Conservation (phyloP, 148 eudicot genomes). For the Chenopodium quinoa region DNA sequence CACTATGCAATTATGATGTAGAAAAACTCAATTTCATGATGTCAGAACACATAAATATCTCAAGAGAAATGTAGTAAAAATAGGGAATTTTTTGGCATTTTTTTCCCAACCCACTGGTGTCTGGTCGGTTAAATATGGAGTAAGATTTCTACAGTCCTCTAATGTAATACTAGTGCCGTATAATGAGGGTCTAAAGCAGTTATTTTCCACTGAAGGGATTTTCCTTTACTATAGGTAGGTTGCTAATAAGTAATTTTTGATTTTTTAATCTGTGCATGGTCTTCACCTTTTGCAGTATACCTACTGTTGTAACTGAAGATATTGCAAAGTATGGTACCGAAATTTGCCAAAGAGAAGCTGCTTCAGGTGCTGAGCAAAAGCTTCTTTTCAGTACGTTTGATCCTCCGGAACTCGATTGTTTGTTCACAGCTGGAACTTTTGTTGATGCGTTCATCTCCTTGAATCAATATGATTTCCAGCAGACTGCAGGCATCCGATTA, state of each 20-base stretch:
- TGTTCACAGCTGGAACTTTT: conserved; percentile 49
- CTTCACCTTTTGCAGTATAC: conserved; percentile 53
- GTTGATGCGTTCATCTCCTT: conserved; percentile 73
- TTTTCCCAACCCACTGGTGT: not conserved
- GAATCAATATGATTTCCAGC: conserved; percentile 74
- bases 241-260: conserved; percentile 1
- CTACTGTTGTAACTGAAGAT: conserved; percentile 56
- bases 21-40: not conserved
- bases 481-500: conserved; percentile 76
- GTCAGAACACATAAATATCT: not conserved
- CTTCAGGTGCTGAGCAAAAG: conserved; percentile 44
- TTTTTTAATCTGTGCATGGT: not conserved
- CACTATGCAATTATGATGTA: not conserved
- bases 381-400: conserved; percentile 64
- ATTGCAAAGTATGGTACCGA: conserved; percentile 60
- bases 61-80: not conserved
- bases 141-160: not conserved
- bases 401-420: conserved; percentile 56
- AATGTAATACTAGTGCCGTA: not conserved
- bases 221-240: no score
- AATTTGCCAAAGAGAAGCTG: conserved; percentile 58
- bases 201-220: not conserved
- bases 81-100: not conserved
- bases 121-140: not conserved
- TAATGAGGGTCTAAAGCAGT: not conserved